Base-by-base conservation (phyloP, 2,329 filamentous ascomycete species). In the Phyllosticta capitalensis region DNA sequence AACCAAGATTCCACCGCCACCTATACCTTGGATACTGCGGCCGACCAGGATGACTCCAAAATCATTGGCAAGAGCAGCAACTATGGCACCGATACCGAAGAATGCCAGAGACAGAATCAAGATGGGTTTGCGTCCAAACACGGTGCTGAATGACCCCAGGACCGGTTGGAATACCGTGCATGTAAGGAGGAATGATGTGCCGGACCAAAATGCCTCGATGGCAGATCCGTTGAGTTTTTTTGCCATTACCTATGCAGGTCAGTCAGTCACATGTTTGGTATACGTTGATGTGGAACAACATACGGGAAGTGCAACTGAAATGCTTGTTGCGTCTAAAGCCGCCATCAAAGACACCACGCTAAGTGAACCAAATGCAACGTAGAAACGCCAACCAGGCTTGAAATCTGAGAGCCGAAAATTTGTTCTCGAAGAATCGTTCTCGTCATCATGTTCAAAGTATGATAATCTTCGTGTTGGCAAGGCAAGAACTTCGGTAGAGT, bases 301-400 rank as follows among this genome's bases (percentile, higher is more conserved):
- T 66, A 73, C 71, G 12, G 72, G 68, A 52, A 87, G 71, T 3
- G 85, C 83, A 6, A 86, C 83, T 3, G 82, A 83, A 56, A 87
- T 76, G 3, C 81, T 85, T 1, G 84, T 87, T 3, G 83, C 84
- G 68, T 88, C 85, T 26, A 88, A 74, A 12, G 85, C 83, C 1
- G 83, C 81, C 73, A 85, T 84, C 19, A 87, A 72, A 3, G 80
- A 80, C 57, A 87, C 74, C 52, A 82, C 73, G 7, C 76, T 73
- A 6, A 85, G 72, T 45, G 81, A 79, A 28, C 69, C 63, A 64
- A 83, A 82, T 45, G 78, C 79, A 17, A 61, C 54, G 20, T 55
- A 59, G 51, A 59, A 61, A 20, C 60, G 60, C 56, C 58, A 60
- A n/a, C 30, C 49, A 14, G 58, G 58, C 3, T 56, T 60, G 58